phyloP scores from a whole-genome alignment of 768 basidiomycete genomes.

The Lactifluus hygrophoroides region DNA sequence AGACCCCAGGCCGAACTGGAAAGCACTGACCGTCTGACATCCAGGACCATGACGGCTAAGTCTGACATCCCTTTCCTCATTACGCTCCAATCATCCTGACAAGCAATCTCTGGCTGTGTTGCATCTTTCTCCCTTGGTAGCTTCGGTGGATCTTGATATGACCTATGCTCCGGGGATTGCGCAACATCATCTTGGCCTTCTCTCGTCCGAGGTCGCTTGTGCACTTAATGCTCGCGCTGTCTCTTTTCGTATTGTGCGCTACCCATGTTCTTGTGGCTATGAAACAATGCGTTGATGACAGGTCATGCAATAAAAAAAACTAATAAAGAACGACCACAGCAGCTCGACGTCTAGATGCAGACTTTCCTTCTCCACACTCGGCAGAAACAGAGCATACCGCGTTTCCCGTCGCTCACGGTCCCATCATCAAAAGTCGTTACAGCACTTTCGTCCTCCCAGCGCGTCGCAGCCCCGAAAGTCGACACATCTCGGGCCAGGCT shows the following conservation, averaged over 20 bases:
- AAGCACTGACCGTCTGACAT: neutral
- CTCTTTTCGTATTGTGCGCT: neutral
- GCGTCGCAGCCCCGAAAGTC: neutral
- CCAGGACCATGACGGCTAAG: neutral
- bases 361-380: neutral
- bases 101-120: neutral
- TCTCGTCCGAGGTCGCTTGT: neutral
- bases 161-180: constrained; percentile 4
- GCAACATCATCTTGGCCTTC: neutral
- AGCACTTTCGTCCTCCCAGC: neutral
- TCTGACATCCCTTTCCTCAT: neutral
- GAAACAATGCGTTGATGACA: neutral
- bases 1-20: neutral
- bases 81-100: neutral
- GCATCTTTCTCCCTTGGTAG: neutral
- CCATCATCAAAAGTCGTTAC: neutral
- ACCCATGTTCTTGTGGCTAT: neutral
- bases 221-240: neutral
- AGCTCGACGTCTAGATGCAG: neutral
- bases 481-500: neutral
- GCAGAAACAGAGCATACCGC: neutral
- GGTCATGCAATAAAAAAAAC: too few relatives aligned
- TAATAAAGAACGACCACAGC: neutral
- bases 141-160: neutral
- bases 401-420: neutral